Evolutionary conservation across 1,139 yeast genomes (phyloP).

Genomic region (Suhomyces terraborum): DNA sequence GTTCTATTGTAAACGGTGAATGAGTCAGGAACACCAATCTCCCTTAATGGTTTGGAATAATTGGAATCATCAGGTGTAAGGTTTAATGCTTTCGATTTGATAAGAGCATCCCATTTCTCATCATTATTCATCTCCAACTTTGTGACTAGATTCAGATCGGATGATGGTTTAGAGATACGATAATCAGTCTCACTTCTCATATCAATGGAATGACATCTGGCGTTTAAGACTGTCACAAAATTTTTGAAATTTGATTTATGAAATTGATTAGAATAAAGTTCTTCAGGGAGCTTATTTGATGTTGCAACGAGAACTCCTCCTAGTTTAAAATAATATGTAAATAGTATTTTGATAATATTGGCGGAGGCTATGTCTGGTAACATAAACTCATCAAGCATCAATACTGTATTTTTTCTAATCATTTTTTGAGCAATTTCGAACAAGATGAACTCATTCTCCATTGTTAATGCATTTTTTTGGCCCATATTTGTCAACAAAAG

Average conservation of each 20-base stretch:
- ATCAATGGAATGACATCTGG: constrained; percentile 64
- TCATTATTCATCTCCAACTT: constrained; percentile 29
- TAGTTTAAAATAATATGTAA: constrained; percentile 67
- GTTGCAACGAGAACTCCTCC: constrained; percentile 79
- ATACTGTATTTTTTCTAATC: constrained; percentile 58
- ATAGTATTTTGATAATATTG: constrained; percentile 62
- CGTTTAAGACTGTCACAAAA: constrained; percentile 57
- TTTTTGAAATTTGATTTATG: constrained; percentile 57
- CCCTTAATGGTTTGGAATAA: constrained; percentile 19
- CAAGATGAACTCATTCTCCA: constrained; percentile 65
- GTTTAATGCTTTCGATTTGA: constrained; percentile 19
- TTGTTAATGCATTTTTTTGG: constrained; percentile 24
- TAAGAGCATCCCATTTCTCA: constrained; percentile 38
- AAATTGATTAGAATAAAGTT: constrained; percentile 65
- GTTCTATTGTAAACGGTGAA: constrained; percentile 59
- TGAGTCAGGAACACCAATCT: constrained; percentile 28
- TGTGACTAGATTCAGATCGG: constrained; percentile 33
- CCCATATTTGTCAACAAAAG: constrained; percentile 11
- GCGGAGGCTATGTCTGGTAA: constrained; percentile 74
- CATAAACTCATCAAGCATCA: constrained; percentile 73
- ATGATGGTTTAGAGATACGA: constrained; percentile 43
- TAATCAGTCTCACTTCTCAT: constrained; percentile 64
- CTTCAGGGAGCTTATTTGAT: constrained; percentile 70
- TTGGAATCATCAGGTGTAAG: constrained; percentile 2
- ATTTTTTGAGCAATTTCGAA: constrained; percentile 69